Conservation (phyloP, 2,329 filamentous ascomycete species). For the Botrytis aclada region DNA sequence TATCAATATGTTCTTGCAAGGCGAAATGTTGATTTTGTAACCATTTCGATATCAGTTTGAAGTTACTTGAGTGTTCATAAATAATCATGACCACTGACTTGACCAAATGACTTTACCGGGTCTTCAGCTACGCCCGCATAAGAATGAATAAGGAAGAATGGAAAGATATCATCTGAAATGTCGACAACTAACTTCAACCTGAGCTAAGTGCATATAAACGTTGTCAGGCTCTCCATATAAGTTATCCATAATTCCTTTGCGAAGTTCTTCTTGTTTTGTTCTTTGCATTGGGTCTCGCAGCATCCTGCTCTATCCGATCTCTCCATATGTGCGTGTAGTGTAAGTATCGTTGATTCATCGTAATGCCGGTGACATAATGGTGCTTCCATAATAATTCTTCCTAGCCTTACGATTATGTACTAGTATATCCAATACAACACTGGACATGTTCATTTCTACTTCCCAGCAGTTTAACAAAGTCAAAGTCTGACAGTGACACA, state of each 20-base stretch:
- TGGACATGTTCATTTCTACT: not conserved
- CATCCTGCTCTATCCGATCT: not conserved
- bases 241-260: not conserved
- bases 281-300: not conserved
- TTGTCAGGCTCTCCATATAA: conserved; percentile 11
- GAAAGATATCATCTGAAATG: not conserved
- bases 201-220: conserved; percentile 8
- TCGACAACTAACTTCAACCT: not conserved
- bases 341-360: conserved; percentile 5
- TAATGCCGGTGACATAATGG: conserved; percentile 7
- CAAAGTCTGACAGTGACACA: conserved; percentile 9
- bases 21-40: not conserved
- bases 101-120: not conserved
- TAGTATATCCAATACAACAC: not conserved
- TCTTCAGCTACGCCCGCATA: not conserved
- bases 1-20: not conserved
- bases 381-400: not conserved
- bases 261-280: not conserved
- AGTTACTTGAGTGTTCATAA: not conserved
- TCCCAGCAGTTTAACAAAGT: not conserved
- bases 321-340: not conserved
- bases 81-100: not conserved
- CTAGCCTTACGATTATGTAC: not conserved
- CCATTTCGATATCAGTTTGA: not conserved
- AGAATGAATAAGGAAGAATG: not conserved